Evolutionary conservation across 1,284 basidiomycete species (phyloP), one percentile per base, ranked within the genome.

Genomic region (Pseudozyma pruni): DNA sequence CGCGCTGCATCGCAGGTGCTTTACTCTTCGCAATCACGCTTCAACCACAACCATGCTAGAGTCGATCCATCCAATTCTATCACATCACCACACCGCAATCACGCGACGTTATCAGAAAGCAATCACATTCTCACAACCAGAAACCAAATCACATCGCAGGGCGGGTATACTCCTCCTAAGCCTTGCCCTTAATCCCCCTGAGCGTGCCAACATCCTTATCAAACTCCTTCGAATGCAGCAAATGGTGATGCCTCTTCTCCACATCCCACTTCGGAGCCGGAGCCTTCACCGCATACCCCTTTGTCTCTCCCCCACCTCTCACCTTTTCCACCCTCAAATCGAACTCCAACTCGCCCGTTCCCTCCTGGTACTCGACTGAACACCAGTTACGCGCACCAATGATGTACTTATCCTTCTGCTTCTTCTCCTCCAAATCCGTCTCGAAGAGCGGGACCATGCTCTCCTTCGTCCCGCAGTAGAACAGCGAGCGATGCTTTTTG

Each of bases 381-480:
- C 92, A 91, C 88, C 93, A 98, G 83, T 98, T 98, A 38, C 95
- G 87, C 45, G 89, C 86, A 1, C 91, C 91, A 87, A 93, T 93
- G 55, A 94, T 90, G 77, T 81, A 83, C 48, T 80, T 82, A 40
- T 78, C 70, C 46, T 83, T 91, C 72, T 90, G 89, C 78, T 90
- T 89, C 2, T 87, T 86, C 0, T 91, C 94, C 63, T 92, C 87
- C 3, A 93, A 88, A 54, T 96, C 93, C 16, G 85, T 86, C 8
- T 85, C 83, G 82, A 97, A 96, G 8, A 96, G 72, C 2, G 91
- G 91, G 14, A 93, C 79, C 92, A 81, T 81, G 8, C 60, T 57
- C 83, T 98, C 95, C 77, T 97, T 94, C 1, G 86, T 87, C 35
- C 76, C 76, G 33, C 67, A 58, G 66, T 84, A 76, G 59, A 83